These are phyloP conservation scores for Aspergillus nidulans DNA, from an alignment of 495 filamentous ascomycete genomes.

Conservation along the genomic window DNA sequence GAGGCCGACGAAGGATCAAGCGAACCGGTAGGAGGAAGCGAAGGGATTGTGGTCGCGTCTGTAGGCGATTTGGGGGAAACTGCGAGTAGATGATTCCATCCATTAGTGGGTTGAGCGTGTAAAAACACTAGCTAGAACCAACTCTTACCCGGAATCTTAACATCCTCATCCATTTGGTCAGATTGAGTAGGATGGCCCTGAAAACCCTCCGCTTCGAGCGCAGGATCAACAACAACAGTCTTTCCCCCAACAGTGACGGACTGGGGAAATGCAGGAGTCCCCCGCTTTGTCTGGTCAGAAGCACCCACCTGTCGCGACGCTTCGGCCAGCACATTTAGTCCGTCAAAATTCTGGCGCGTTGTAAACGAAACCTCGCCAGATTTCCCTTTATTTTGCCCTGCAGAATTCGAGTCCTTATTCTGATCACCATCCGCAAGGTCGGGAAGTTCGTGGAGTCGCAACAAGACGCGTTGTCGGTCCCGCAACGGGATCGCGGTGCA, in stretches of 20 bases:
- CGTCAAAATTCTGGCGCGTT: constrained; percentile 60
- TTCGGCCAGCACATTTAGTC: constrained; percentile 76
- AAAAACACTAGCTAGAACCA: constrained; percentile 4
- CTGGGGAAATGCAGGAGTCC: constrained; percentile 38
- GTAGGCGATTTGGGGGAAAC: constrained; percentile 27
- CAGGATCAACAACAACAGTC: constrained; percentile 45
- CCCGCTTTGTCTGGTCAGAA: constrained; percentile 41
- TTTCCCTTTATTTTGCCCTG: constrained; percentile 37
- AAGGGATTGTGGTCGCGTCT: constrained; percentile 28
- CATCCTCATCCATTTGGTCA: constrained; percentile 27
- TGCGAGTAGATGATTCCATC: constrained; percentile 7
- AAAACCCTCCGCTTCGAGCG: constrained; percentile 43
- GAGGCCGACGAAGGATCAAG: constrained; percentile 37
- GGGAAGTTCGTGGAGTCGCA: constrained; percentile 52
- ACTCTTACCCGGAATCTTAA: constrained; percentile 25
- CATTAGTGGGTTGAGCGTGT: constrained; percentile 19
- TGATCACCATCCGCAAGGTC: constrained; percentile 35
- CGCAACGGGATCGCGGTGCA: constrained; percentile 67
- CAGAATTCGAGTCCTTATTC: constrained; percentile 32
- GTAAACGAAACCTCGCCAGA: constrained; percentile 36
- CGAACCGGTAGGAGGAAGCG: constrained; percentile 31
- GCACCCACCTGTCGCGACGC: constrained; percentile 67
- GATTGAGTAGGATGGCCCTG: constrained; percentile 31
- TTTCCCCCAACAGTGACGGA: constrained; percentile 46
- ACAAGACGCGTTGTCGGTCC: constrained; percentile 61